A percentile compares a stretch with the other conserved stretches of the same genome.
Conservation (phyloP, 2,329 filamentous ascomycete genomes). For the Gaeumannomyces sp. region DNA sequence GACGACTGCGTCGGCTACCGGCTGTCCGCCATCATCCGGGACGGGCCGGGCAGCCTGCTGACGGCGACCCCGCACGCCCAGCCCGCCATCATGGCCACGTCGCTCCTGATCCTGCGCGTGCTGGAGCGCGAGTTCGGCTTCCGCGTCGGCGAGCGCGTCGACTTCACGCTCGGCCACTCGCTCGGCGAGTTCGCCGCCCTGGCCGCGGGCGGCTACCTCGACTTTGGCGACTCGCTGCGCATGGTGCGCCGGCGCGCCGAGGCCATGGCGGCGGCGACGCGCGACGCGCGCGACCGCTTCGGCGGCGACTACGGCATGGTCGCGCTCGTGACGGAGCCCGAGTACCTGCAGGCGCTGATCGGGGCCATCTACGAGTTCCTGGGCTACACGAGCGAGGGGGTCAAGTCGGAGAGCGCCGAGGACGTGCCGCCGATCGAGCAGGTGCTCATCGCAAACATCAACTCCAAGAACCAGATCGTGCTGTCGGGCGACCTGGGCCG, state of each 20-base stretch:
- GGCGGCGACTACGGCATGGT: slow-evolving; percentile 92
- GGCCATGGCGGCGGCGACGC: slow-evolving; percentile 74
- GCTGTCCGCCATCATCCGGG: slow-evolving; percentile 70
- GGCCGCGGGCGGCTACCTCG: slow-evolving; percentile 74
- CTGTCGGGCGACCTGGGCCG: slow-evolving; percentile 78
- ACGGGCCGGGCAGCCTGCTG: slow-evolving; percentile 70
- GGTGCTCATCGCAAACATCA: slow-evolving; percentile 88
- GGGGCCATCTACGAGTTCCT: slow-evolving; percentile 74
- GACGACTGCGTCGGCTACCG: slow-evolving; percentile 69
- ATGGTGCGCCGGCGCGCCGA: slow-evolving; percentile 74
- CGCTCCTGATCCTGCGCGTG: slow-evolving; percentile 80
- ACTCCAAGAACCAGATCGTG: slow-evolving; percentile 94
- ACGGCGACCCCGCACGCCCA: slow-evolving; percentile 84
- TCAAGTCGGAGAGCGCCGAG: slow-evolving; percentile 60
- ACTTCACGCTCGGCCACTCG: slow-evolving; percentile 84
- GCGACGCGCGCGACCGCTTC: slow-evolving; percentile 55
- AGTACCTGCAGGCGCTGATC: slow-evolving; percentile 64
- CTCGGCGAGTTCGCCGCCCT: slow-evolving; percentile 90
- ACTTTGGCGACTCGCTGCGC: slow-evolving; percentile 69
- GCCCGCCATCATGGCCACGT: slow-evolving; percentile 93
- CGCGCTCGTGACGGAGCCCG: slow-evolving; percentile 79
- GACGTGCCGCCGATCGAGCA: slow-evolving; percentile 73
- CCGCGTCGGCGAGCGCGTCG: slow-evolving; percentile 60
- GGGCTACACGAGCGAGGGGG: slow-evolving; percentile 57
- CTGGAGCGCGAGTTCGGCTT: slow-evolving; percentile 83